phyloP scores from a whole-genome alignment of 768 basidiomycete species.

The Hericium coralloides region DNA sequence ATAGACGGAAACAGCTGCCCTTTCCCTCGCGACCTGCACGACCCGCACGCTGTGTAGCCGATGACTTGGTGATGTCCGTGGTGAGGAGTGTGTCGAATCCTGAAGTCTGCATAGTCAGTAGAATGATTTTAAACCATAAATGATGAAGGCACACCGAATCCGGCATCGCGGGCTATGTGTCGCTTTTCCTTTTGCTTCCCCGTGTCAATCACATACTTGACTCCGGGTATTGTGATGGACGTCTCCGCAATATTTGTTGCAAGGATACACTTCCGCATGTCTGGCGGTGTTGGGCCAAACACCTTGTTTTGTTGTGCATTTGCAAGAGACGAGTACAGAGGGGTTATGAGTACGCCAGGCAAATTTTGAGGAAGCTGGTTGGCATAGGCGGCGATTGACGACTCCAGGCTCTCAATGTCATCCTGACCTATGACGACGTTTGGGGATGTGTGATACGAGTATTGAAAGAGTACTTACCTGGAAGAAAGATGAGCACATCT shows the following conservation, averaged over 20 bases:
- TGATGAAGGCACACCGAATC: conserved; percentile 42
- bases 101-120: conserved; percentile 19
- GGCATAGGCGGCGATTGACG: conserved; percentile 61
- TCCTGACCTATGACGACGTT: conserved; percentile 64
- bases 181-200: conserved; percentile 95
- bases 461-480: conserved; percentile 36
- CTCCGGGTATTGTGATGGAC: conserved; percentile 92
- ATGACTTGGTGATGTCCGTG: conserved; percentile 79
- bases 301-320: conserved; percentile 69
- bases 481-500: conserved; percentile 90
- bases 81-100: conserved; percentile 86
- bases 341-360: conserved; percentile 57
- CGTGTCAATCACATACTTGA: conserved; percentile 92
- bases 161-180: conserved; percentile 59
- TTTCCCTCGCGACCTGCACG: conserved; percentile 92
- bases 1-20: conserved; percentile 87
- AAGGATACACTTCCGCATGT: conserved; percentile 83
- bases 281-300: conserved; percentile 56
- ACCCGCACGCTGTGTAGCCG: conserved; percentile 89
- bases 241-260: conserved; percentile 99
- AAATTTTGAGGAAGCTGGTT: conserved; percentile 47
- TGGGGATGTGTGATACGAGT: neutral
- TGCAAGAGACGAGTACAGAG: conserved; percentile 84
- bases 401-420: conserved; percentile 85
- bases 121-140: neutral